Evolutionary conservation across 768 basidiomycete species (phyloP).

Genomic region (Leccinum disarticulatum): DNA sequence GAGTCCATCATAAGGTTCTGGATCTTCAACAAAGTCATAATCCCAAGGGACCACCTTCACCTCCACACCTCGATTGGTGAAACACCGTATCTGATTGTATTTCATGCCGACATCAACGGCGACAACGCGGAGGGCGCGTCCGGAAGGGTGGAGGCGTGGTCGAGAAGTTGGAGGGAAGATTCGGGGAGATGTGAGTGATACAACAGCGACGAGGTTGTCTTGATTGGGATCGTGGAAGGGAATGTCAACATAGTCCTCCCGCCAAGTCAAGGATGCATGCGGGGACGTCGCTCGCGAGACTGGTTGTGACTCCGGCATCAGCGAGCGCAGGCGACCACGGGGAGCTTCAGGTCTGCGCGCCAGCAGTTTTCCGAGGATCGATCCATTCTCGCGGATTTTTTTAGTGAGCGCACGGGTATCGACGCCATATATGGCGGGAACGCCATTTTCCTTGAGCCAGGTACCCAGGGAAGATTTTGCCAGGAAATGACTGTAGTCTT

Average conservation of each 20-base stretch:
- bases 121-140: slow-evolving; percentile 78
- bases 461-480: slow-evolving; percentile 81
- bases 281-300: slow-evolving; percentile 55
- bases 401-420: slow-evolving; percentile 98
- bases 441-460: slow-evolving; percentile 93
- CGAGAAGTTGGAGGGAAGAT: slow-evolving; percentile 60
- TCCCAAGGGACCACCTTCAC: slow-evolving; percentile 98
- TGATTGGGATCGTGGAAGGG: slow-evolving; percentile 88
- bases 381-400: slow-evolving; percentile 92
- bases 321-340: slow-evolving; percentile 36
- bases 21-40: slow-evolving; percentile 81
- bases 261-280: slow-evolving; percentile 60
- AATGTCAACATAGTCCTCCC: slow-evolving; percentile 78
- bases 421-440: slow-evolving; percentile 94
- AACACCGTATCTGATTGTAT: slow-evolving; percentile 98
- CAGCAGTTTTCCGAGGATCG: slow-evolving; percentile 84
- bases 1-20: slow-evolving; percentile 86
- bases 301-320: slow-evolving; percentile 38
- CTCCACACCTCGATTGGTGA: slow-evolving; percentile 87
- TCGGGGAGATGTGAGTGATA: slow-evolving; percentile 70
- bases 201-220: slow-evolving; percentile 86
- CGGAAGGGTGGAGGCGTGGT: slow-evolving; percentile 72
- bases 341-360: slow-evolving; percentile 54
- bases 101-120: slow-evolving; percentile 99
- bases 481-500: slow-evolving; percentile 93